Evolutionary conservation across 2,329 filamentous ascomycete genomes (phyloP), one percentile per base, ranked within the genome.

Genomic region (Huntiella abstrusa): DNA sequence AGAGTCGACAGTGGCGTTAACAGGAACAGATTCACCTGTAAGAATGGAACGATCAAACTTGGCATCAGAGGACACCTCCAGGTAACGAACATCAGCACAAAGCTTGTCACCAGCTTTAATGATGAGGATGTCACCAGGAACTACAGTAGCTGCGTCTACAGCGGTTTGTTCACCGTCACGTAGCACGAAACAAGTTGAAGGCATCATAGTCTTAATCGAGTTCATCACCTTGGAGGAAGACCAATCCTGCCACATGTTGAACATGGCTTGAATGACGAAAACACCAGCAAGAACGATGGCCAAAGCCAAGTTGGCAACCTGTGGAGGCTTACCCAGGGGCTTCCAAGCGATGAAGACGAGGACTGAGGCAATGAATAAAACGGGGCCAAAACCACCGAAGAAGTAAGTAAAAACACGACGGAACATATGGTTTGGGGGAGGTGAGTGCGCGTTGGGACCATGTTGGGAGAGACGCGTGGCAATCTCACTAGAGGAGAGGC

Each of bases 11-110:
- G 98, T 98, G 59, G 79, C 74, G 3, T 70, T 61, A 4, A 84
- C 60, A 2, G 80, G 77, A 6, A 72, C 62, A 2, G 80, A 78
- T 64, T 82, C 77, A 44, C 77, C 77, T 1, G 91, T 98, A 57
- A 98, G 69, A 58, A 98, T 88, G 47, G 91, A 91, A 65, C 98
- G 92, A 64, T 98, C 92, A 51, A 98, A 55, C 96, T 85, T 35
- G 82, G 72, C 49, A 96, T 62, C 45, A 95, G 64, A 57, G 88
- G 77, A 69, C 88, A 98, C 70, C 40, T 82, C 68, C 19, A 81
- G 60, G 53, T 85, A 79, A 1, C 82, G 73, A 13, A 86, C 63
- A 61, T 98, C 91, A 48, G 91, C 91, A 15, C 91, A 91, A 46
- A 98, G 81, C 55, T 88, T 80, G 61, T 95, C 86, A 55, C 91